phyloP scores from a whole-genome alignment of 352 stramenopile species.

The Phytophthora agathidicida region DNA sequence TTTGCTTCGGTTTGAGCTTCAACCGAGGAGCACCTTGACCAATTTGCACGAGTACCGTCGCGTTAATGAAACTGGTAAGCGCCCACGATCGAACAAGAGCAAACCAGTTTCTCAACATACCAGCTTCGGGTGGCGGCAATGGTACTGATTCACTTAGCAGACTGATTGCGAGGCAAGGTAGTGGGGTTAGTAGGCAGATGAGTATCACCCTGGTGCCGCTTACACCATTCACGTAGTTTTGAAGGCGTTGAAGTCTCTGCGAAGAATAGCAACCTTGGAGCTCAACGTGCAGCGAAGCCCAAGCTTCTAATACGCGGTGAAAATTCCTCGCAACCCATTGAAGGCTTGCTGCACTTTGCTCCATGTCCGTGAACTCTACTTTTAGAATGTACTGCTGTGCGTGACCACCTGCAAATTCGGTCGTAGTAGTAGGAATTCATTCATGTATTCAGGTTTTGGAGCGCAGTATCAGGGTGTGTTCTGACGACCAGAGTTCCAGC shows the following conservation, averaged over 20 bases:
- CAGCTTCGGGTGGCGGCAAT: constrained; percentile 4
- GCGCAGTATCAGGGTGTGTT: too few relatives aligned
- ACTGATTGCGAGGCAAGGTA: constrained; percentile 13
- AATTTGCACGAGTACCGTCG: constrained; percentile 5
- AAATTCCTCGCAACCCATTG: too few relatives aligned
- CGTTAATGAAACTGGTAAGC: constrained; percentile 9
- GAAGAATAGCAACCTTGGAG: constrained; percentile 38
- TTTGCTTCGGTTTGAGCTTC: constrained; percentile 2
- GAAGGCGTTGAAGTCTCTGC: constrained; percentile 14
- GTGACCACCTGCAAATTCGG: too few relatives aligned
- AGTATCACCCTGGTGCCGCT: neutral
- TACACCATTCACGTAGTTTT: constrained; percentile 3
- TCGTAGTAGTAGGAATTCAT: too few relatives aligned
- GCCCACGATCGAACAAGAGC: constrained; percentile 10
- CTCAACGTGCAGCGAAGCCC: constrained; percentile 20
- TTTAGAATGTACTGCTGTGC: too few relatives aligned
- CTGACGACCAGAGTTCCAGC: too few relatives aligned
- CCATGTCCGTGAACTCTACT: too few relatives aligned
- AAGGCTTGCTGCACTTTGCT: too few relatives aligned
- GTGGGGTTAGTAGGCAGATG: constrained; percentile 10
- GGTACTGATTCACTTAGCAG: constrained; percentile 9
- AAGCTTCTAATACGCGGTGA: neutral
- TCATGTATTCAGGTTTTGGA: too few relatives aligned
- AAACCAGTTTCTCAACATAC: constrained; percentile 5
- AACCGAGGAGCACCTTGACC: constrained; percentile 7